Conservation (phyloP, 352 stramenopile genomes). For the Phytophthora pisi region DNA sequence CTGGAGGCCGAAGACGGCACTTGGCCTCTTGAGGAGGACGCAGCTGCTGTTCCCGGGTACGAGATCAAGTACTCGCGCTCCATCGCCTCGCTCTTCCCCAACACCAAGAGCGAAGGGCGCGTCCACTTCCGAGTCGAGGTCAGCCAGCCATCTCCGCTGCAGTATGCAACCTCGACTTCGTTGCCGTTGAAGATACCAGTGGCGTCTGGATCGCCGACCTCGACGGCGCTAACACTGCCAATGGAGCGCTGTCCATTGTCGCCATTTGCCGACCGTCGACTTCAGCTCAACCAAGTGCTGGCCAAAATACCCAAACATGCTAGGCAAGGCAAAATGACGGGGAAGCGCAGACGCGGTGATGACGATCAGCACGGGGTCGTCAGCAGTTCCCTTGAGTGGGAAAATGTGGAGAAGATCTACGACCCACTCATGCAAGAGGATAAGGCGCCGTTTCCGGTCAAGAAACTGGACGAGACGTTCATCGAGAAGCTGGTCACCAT, state of each 20-base stretch:
- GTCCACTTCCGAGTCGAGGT: constrained; percentile 13
- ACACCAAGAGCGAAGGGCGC: constrained; percentile 4
- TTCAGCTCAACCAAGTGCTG: constrained; percentile 3
- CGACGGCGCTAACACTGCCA: not conserved
- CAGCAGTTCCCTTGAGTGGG: not conserved
- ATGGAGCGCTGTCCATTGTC: constrained; percentile 1
- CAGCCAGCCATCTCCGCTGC: not conserved
- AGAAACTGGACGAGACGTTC: constrained; percentile 1
- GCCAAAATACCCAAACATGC: not conserved
- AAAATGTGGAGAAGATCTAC: constrained; percentile 3
- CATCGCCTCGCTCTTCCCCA: constrained; percentile 6
- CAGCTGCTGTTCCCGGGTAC: not conserved
- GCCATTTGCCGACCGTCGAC: constrained; percentile 3
- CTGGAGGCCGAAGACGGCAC: constrained; percentile 1
- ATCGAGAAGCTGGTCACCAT: not conserved
- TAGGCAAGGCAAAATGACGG: not conserved
- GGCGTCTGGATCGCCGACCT: not conserved
- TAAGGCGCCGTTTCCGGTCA: constrained; percentile 4
- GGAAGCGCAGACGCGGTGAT: not conserved
- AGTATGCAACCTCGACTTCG: not conserved
- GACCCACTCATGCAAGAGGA: constrained; percentile 3
- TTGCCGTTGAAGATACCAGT: not conserved
- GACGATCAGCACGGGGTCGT: not conserved
- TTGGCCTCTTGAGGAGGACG: constrained; percentile 1
- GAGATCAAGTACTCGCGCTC: constrained; percentile 6